phyloP scores from a whole-genome alignment of 176 grass and related monocot species.

The Calamus simplicifolius region DNA sequence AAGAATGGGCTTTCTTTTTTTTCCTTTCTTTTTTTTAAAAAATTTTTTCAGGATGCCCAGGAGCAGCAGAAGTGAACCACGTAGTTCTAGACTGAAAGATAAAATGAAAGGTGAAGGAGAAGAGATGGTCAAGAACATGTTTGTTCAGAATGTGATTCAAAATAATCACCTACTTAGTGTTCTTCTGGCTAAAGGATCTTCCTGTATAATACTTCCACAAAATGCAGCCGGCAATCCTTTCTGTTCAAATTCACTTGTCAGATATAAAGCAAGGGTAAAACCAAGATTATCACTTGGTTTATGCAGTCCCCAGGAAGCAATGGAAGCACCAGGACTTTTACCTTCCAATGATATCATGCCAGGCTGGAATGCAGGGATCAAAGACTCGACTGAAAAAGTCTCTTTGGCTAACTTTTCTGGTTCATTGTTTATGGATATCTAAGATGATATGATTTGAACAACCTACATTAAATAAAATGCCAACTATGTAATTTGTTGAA shows the following conservation, averaged over 20 bases:
- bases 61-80: constrained; percentile 49
- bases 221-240: constrained; percentile 34
- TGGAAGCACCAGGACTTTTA: constrained; percentile 30
- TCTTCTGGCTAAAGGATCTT: constrained; percentile 49
- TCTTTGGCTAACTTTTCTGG: too few species aligned
- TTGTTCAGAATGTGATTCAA: constrained; percentile 75
- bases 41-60: constrained; percentile 44
- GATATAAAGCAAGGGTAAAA: constrained; percentile 31
- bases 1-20: background rate
- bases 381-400: too few species aligned
- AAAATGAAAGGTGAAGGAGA: constrained; percentile 83
- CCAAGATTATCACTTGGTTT: constrained; percentile 31
- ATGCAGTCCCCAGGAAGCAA: constrained; percentile 30
- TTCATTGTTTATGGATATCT: too few species aligned
- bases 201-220: constrained; percentile 71
- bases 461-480: too few species aligned
- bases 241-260: constrained; percentile 39
- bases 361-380: constrained; percentile 21
- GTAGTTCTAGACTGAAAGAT: constrained; percentile 88
- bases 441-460: too few species aligned
- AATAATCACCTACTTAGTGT: constrained; percentile 62
- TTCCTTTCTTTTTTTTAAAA: constrained; percentile 23
- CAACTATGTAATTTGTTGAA: too few species aligned
- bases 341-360: constrained; percentile 11
- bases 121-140: constrained; percentile 70